Evolutionary conservation across 2,329 filamentous ascomycete genomes (phyloP), one percentile per base, ranked within the genome.

Genomic region (Paramyrothecium sp.): DNA sequence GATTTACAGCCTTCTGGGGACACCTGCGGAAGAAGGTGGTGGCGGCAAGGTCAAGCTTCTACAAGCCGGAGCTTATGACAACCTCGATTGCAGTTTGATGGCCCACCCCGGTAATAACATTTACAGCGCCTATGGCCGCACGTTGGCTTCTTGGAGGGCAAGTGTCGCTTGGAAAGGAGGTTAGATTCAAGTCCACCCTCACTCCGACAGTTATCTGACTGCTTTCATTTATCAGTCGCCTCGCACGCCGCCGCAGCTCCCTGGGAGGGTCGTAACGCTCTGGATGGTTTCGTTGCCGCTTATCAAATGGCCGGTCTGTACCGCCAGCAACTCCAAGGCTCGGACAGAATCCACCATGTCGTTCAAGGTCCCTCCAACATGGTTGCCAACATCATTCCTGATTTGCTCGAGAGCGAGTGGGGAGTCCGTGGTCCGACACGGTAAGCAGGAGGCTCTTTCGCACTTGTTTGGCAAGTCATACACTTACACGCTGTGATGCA

Each of bases 11-110:
- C 64, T 83, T 34, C 75, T 82, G 44, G 81, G 81, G 21, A 83
- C 81, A 0, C 81, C 81, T 0, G 81, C 78, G 8, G 81, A 83
- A 65, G 81, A 83, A 68, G 76, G 78, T 17, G 75, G 76, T 10
- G 79, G 79, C 17, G 79, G 78, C 34, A 83, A 82, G 67, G 76
- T 79, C 57, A 76, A 71, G 54, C 67, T 78, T 2, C 65, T 80
- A 44, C 48, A 76, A 26, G 72, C 72, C 10, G 77, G 76, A 4
- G 78, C 77, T 2, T 80, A 79, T 59, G 55, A 66, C 4, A 72
- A 75, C 34, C 62, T 68, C 11, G 66, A 65, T 2, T 56, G 63
- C 3, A 62, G 59, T 16, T 60, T 69, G 44, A 69, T 69, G 58
- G 56, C 65, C 5, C 67, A 68, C 11, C 62, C 66, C 8, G 49